Evolutionary conservation across 352 stramenopile species (phyloP).

Genomic region (Halophytophthora polymorphica): DNA sequence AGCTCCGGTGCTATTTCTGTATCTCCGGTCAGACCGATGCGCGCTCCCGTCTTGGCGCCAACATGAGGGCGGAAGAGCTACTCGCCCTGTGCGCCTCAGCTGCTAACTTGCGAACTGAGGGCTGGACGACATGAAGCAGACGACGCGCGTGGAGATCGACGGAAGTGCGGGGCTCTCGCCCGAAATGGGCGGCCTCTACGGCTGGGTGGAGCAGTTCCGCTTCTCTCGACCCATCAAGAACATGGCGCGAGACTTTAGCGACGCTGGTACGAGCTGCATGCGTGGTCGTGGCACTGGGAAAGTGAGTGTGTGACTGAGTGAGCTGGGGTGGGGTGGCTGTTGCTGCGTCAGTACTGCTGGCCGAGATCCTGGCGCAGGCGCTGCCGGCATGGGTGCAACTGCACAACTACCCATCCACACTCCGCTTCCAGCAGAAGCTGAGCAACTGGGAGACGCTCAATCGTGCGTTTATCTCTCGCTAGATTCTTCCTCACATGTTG

Average conservation of each 20-base stretch:
- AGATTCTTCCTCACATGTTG: not conserved
- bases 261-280: conserved; percentile 22
- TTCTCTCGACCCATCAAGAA: conserved; percentile 42
- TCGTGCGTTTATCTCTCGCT: conserved; percentile 31
- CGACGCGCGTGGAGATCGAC: conserved; percentile 19
- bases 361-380: conserved; percentile 46
- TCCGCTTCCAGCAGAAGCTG: conserved; percentile 46
- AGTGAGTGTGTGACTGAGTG: no score
- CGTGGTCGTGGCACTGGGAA: not conserved
- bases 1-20: conserved; percentile 6
- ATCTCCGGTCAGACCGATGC: not conserved
- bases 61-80: no score
- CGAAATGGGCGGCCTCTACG: conserved; percentile 30
- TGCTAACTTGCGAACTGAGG: no score
- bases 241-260: conserved; percentile 46
- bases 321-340: not conserved
- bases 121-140: not conserved
- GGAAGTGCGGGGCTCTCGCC: conserved; percentile 12
- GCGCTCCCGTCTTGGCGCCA: no score
- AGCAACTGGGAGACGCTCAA: conserved; percentile 60
- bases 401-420: conserved; percentile 42
- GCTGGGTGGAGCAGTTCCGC: conserved; percentile 40
- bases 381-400: conserved; percentile 43
- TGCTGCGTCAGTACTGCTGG: conserved; percentile 29
- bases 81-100: no score